Percentiles rank a stretch among this genome's conserved stretches.
phyloP scores from a whole-genome alignment of 805 yeast genomes.

The Barnettozyma wickerhamii region DNA sequence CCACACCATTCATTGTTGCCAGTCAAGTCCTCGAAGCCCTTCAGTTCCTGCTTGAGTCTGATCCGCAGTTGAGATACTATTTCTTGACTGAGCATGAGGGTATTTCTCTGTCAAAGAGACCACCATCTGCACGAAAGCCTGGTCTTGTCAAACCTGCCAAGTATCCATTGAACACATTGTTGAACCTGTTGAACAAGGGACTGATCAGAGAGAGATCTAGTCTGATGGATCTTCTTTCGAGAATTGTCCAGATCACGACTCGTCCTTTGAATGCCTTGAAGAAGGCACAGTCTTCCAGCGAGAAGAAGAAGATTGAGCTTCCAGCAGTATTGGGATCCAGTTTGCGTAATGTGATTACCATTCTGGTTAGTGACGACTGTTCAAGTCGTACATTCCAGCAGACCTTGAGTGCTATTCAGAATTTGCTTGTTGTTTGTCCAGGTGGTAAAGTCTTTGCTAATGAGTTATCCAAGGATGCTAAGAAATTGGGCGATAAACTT shows the following conservation, averaged over 20 bases:
- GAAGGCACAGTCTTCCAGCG: constrained; percentile 28
- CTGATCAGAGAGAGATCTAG: constrained; percentile 68
- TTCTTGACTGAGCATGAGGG: constrained; percentile 75
- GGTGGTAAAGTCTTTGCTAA: constrained; percentile 62
- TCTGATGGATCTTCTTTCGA: constrained; percentile 71
- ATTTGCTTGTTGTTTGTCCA: constrained; percentile 55
- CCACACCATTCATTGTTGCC: constrained; percentile 68
- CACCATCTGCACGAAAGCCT: constrained; percentile 31
- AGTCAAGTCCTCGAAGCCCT: constrained; percentile 74
- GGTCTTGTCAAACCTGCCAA: constrained; percentile 38
- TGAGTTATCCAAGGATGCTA: constrained; percentile 64
- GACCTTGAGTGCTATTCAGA: constrained; percentile 75
- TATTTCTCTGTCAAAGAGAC: constrained; percentile 32
- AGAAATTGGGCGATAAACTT: constrained; percentile 41
- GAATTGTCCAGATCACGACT: constrained; percentile 72
- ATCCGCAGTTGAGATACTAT: constrained; percentile 63
- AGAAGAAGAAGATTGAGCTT: constrained; percentile 33
- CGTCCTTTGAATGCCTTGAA: constrained; percentile 60
- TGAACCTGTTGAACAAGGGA: constrained; percentile 57
- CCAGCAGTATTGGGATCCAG: constrained; percentile 64
- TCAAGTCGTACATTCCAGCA: constrained; percentile 82
- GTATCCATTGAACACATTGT: constrained; percentile 70
- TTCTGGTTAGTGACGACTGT: constrained; percentile 78
- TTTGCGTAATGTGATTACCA: constrained; percentile 57
- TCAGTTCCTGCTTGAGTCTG: constrained; percentile 64